phyloP scores from a whole-genome alignment of 192 early-diverging fungal species.

The Thamnidium elegans region DNA sequence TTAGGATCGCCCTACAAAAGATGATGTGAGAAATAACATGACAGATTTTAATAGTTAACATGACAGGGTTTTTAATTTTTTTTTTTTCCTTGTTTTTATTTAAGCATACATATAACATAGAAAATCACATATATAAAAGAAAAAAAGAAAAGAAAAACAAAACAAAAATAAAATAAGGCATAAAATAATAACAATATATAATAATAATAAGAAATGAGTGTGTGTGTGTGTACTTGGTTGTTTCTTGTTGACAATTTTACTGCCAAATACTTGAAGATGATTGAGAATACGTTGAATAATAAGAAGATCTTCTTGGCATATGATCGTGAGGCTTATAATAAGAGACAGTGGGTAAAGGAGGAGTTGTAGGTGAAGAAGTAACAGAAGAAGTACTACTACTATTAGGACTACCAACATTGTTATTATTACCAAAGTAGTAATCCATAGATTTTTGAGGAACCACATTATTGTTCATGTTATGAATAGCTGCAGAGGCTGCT shows the following conservation, averaged over 20 bases:
- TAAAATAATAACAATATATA: too few species aligned
- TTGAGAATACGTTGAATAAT: background rate
- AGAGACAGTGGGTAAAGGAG: background rate
- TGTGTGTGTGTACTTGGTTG: background rate
- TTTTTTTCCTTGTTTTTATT: too few species aligned
- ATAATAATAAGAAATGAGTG: too few species aligned
- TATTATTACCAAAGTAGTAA: too few species aligned
- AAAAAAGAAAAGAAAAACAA: too few species aligned
- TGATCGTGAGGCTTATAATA: background rate
- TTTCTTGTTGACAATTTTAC: background rate
- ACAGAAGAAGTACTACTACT: background rate
- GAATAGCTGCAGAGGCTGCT: background rate
- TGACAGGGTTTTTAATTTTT: background rate
- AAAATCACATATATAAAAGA: too few species aligned
- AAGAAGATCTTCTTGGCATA: background rate
- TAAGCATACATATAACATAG: too few species aligned
- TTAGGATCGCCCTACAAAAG: too few species aligned
- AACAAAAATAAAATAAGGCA: too few species aligned
- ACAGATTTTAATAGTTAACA: too few species aligned
- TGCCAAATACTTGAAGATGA: background rate
- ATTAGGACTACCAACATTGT: background rate
- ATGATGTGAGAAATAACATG: too few species aligned
- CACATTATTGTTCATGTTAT: background rate
- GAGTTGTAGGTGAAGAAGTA: slow-evolving; percentile 4
- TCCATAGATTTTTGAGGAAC: background rate